Percentiles rank a stretch among this genome's conserved stretches.
Conservation (phyloP, 176 grass and related monocot genomes). For the Musa troglodytarum region DNA sequence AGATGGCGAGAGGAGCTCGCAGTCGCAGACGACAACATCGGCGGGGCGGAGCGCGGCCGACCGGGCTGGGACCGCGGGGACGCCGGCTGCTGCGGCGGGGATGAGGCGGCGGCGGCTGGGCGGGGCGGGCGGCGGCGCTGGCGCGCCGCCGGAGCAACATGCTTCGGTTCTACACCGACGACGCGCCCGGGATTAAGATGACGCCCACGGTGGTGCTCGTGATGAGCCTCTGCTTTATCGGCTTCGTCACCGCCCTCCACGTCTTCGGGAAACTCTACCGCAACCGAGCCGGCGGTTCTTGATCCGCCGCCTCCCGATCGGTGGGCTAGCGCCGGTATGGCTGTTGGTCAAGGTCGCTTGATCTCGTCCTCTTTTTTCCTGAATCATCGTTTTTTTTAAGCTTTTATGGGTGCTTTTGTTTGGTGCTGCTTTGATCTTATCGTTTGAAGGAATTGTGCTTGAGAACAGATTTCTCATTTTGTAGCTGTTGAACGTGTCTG, state of each 20-base stretch:
- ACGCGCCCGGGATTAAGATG: slow-evolving; percentile 22
- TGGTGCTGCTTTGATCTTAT: background rate
- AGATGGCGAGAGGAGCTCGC: slow-evolving; percentile 17
- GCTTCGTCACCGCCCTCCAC: slow-evolving; percentile 30
- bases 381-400: background rate
- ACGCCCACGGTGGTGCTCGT: slow-evolving; percentile 25
- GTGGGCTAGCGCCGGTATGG: background rate
- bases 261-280: slow-evolving; percentile 28
- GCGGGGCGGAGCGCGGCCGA: slow-evolving; percentile 7
- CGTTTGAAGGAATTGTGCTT: background rate
- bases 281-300: slow-evolving; percentile 2
- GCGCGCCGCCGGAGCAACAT: slow-evolving; percentile 9
- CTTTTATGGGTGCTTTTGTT: background rate
- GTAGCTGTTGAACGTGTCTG: background rate
- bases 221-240: slow-evolving; percentile 31
- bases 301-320: background rate
- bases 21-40: slow-evolving; percentile 12
- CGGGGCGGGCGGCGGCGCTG: background rate
- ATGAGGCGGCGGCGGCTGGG: slow-evolving; percentile 15
- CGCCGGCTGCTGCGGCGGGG: slow-evolving; percentile 16
- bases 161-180: slow-evolving; percentile 27
- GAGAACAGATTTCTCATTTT: background rate
- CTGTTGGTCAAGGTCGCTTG: background rate
- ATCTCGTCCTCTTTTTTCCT: background rate
- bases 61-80: slow-evolving; percentile 7